These are phyloP conservation scores for Apiotrichum siamense DNA, from an alignment of 1,284 basidiomycete species.

Conservation along the genomic window DNA sequence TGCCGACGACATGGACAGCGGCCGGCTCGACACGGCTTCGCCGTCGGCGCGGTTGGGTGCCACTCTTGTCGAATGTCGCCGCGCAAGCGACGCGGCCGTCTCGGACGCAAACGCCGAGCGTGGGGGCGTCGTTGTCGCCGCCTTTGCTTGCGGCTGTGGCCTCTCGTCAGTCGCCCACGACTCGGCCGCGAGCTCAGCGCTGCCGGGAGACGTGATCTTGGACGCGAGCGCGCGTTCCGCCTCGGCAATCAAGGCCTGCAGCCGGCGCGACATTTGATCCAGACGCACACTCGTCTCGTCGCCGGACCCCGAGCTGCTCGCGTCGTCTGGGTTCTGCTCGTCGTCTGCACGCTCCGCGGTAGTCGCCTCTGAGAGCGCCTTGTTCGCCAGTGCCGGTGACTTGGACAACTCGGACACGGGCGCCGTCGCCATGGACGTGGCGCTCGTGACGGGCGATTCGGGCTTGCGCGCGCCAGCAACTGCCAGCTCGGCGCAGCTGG, in stretches of 20 bases:
- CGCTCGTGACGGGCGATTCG: background rate
- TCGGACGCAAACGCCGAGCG: no score
- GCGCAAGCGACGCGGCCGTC: no score
- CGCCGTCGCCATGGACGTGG: background rate
- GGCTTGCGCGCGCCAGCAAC: background rate
- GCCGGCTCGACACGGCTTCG: no score
- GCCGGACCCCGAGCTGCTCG: no score
- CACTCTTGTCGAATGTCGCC: no score
- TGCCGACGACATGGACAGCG: no score
- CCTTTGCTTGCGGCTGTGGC: no score
- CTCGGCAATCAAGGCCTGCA: slow-evolving; percentile 10
- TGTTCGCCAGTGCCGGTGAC: background rate
- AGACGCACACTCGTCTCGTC: slow-evolving; percentile 7
- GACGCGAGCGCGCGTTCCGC: slow-evolving; percentile 10
- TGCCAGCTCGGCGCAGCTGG: slow-evolving; percentile 9
- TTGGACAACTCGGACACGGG: background rate
- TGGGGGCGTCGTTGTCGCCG: no score
- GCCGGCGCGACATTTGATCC: slow-evolving; percentile 11
- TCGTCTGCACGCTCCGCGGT: background rate
- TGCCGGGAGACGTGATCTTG: background rate
- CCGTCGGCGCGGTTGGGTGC: no score
- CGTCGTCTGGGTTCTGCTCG: slow-evolving; percentile 3
- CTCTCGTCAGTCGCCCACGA: no score
- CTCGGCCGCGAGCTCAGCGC: no score
- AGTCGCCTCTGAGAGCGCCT: background rate